These are phyloP conservation scores for Rhipidocladum racemiflorum DNA, from an alignment of 176 grass and related monocot species.

Conservation along the genomic window DNA sequence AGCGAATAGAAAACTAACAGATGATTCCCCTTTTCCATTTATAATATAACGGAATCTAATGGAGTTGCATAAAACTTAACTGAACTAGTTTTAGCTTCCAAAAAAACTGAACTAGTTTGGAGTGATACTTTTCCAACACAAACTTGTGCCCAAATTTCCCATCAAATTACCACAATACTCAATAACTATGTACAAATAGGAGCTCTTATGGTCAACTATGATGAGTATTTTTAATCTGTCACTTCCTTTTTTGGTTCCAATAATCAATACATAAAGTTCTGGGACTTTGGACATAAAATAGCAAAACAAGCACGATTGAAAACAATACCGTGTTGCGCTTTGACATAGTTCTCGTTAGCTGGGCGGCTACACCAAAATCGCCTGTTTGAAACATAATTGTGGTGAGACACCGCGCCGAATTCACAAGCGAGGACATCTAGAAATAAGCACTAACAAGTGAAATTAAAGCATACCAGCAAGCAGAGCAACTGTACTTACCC, in stretches of 20 bases:
- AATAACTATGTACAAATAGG: constrained; percentile 19
- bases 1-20: not conserved
- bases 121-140: constrained; percentile 22
- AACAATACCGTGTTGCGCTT: constrained; percentile 95
- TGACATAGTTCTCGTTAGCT: constrained; percentile 98
- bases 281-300: constrained; percentile 20
- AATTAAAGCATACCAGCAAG: constrained; percentile 16
- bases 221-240: constrained; percentile 20
- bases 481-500: constrained; percentile 56
- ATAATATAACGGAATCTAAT: constrained; percentile 6
- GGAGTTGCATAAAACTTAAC: not conserved
- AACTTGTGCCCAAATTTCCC: not conserved
- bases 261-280: not conserved
- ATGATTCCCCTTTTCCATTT: not conserved
- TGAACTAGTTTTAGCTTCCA: not conserved
- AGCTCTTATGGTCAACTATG: not conserved
- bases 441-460: constrained; percentile 29
- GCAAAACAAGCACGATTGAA: constrained; percentile 25
- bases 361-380: constrained; percentile 98
- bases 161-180: not conserved
- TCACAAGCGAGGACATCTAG: not conserved
- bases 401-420: constrained; percentile 20
- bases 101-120: not conserved
- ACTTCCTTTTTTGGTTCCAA: constrained; percentile 2
- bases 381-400: constrained; percentile 54